These are phyloP conservation scores for Tritrichomonas foetus DNA, from an alignment of 208 protist genomes.

Conservation along the genomic window DNA sequence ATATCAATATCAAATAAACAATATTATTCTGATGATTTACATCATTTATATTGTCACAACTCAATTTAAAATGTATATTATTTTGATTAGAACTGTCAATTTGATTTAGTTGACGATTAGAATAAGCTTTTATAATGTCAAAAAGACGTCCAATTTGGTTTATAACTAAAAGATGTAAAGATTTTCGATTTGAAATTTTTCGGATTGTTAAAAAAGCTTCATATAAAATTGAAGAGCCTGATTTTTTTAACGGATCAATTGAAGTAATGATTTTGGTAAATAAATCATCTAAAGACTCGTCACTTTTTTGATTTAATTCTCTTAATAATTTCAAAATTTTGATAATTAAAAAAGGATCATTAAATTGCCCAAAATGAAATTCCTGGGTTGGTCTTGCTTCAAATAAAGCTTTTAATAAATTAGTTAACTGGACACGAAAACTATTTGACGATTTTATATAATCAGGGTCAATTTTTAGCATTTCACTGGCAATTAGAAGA, in stretches of 20 bases:
- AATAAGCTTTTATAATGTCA: background rate
- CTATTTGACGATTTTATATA: background rate
- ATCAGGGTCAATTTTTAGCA: background rate
- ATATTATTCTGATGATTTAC: no score
- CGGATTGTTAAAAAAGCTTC: background rate
- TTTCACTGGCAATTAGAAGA: background rate
- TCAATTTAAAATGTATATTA: no score
- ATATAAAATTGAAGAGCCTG: background rate
- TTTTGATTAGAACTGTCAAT: no score
- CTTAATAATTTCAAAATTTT: background rate
- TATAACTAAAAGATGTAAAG: background rate
- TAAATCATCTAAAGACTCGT: background rate
- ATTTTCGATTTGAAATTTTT: background rate
- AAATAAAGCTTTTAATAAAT: background rate
- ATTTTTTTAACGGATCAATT: background rate
- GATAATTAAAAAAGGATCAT: background rate
- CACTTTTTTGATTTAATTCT: background rate
- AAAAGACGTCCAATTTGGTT: background rate
- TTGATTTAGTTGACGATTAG: no score
- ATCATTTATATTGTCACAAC: no score
- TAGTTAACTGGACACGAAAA: background rate
- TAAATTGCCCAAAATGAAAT: background rate
- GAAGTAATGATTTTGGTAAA: background rate
- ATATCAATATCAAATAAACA: background rate
- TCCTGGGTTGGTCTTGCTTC: background rate